Base-by-base conservation (phyloP, 768 basidiomycete genomes). In the Cantharellus cinnabarinus region DNA sequence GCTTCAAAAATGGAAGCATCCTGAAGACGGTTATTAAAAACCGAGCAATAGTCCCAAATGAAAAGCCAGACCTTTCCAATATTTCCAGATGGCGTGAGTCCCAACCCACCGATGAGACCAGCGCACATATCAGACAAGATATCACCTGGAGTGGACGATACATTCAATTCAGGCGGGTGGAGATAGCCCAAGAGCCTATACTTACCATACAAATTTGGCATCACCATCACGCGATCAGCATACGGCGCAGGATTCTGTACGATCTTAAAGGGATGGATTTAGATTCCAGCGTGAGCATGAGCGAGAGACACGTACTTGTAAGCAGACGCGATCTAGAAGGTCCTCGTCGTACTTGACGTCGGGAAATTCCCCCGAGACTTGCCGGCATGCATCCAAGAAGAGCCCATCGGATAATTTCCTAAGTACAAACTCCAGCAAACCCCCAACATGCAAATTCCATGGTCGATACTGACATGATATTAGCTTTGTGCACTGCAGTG, bases 371-470 rank as follows among this genome's bases (percentile, higher is more conserved):
- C 94, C 91, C 3, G 94, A 84, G 44, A 99, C 89, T 65, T 89
- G 84, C 59, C 95, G 83, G 72, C 95, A 98, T 34, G 95, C 95
- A 44, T 89, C 85, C 71, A 99, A 75, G 78, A 99, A 99, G 91
- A 98, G 95, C 62, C 95, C 95, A 70, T 99, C 95, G 20, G 94
- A 98, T 86, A 98, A 90, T 83, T 97, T 97, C 91, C 91, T 95
- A 67, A 38, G 39, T 41, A 35, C 44, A 48, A 2, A 41, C 10
- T 42, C 58, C 20, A 2, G 57, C 0, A 3, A 34, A 29, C n/a
- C 14, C 5, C 1, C 10, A 1, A 56, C n/a, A 20, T 58, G 15
- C 7, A 42, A n/a, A 15, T 3, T 35, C 41, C 35, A 34, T 48
- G 44, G 44, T 10, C 44, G 44, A 29, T 20, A 72, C 85, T 60